These are phyloP conservation scores for Meredithiella fracta DNA, from an alignment of 2,329 filamentous ascomycete genomes.

Conservation along the genomic window DNA sequence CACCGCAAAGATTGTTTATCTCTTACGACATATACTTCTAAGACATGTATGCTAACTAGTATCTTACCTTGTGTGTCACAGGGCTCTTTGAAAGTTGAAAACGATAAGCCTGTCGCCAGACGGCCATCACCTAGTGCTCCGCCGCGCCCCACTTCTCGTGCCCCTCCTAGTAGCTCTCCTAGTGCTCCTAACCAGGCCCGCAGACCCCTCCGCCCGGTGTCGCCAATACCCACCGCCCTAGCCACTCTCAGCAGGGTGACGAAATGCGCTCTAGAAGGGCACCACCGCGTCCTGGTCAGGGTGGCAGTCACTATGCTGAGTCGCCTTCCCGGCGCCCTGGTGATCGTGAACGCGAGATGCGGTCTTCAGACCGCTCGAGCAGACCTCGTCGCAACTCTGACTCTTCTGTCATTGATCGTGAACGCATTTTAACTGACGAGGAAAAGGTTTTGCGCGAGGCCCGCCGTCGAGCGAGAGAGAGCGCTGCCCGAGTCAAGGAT, in stretches of 20 bases:
- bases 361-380: constrained; percentile 28
- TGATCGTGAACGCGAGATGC: constrained; percentile 20
- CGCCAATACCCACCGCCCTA: constrained; percentile 50
- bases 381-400: constrained; percentile 58
- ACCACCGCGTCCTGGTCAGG: constrained; percentile 40
- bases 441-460: constrained; percentile 35
- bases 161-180: constrained; percentile 14
- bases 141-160: constrained; percentile 11
- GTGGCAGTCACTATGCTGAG: constrained; percentile 51
- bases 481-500: constrained; percentile 24
- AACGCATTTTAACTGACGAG: constrained; percentile 44
- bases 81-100: constrained; percentile 36
- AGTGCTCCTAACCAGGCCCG: constrained; percentile 19
- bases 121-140: constrained; percentile 23
- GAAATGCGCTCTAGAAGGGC: constrained; percentile 26
- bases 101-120: constrained; percentile 42
- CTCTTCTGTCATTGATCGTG: constrained; percentile 49
- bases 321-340: constrained; percentile 35
- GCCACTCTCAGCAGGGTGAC: constrained; percentile 25
- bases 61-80: background rate
- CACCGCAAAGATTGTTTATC: background rate
- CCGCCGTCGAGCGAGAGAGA: constrained; percentile 36
- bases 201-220: constrained; percentile 40
- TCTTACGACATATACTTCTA: too few species aligned
- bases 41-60: background rate